phyloP scores from a whole-genome alignment of 805 yeast genomes.

The Komagataella phaffii region DNA sequence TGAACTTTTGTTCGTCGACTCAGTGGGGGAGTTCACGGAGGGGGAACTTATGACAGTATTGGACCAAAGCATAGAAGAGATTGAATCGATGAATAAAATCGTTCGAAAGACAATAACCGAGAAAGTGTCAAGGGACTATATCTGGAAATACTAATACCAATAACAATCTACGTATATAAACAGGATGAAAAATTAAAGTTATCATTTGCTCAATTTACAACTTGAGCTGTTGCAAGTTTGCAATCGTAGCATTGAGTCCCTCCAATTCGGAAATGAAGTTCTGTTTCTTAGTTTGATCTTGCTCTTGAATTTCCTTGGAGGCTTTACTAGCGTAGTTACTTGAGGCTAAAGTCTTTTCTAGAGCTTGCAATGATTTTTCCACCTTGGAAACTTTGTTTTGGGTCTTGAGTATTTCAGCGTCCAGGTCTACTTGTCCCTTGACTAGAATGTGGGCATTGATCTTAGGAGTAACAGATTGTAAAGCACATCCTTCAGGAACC shows the following conservation, averaged over 20 bases:
- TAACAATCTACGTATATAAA: conserved; percentile 1
- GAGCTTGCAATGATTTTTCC: conserved; percentile 40
- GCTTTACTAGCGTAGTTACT: conserved; percentile 84
- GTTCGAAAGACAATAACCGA: conserved; percentile 34
- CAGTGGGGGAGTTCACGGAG: conserved; percentile 57
- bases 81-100: conserved; percentile 26
- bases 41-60: conserved; percentile 36
- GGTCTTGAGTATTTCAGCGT: conserved; percentile 80
- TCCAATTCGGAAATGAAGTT: conserved; percentile 76
- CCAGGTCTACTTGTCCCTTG: conserved; percentile 89
- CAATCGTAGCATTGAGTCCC: conserved; percentile 77
- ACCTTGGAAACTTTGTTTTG: conserved; percentile 61
- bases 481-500: conserved; percentile 85
- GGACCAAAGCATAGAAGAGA: conserved; percentile 34
- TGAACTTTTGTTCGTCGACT: conserved; percentile 55
- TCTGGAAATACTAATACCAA: conserved; percentile 31
- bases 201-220: conserved; percentile 16
- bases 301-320: conserved; percentile 65
- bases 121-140: conserved; percentile 37
- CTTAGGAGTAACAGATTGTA: conserved; percentile 67
- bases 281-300: conserved; percentile 55
- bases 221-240: conserved; percentile 70
- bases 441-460: conserved; percentile 83
- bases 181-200: neutral
- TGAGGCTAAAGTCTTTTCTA: conserved; percentile 55